These are phyloP conservation scores for Megacollybia marginata DNA, from an alignment of 768 basidiomycete genomes.

Conservation along the genomic window DNA sequence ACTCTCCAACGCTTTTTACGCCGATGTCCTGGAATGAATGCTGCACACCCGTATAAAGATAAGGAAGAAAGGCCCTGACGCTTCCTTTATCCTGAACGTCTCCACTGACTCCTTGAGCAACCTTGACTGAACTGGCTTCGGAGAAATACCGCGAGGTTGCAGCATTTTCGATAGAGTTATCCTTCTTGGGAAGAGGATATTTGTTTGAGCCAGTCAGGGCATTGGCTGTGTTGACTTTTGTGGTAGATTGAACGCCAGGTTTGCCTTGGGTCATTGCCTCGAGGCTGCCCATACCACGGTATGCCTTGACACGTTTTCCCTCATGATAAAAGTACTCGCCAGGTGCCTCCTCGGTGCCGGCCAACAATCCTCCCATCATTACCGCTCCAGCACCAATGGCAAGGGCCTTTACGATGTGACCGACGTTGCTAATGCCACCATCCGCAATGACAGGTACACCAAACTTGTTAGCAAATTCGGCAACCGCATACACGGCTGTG, in stretches of 20 bases:
- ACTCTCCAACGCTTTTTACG: conserved; percentile 54
- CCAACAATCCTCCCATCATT: conserved; percentile 97
- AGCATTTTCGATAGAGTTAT: conserved; percentile 70
- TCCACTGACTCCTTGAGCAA: conserved; percentile 93
- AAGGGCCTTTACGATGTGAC: conserved; percentile 96
- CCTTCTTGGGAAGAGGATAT: conserved; percentile 40
- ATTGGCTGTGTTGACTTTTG: conserved; percentile 15
- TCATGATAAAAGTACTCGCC: conserved; percentile 99
- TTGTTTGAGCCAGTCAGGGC: conserved; percentile 30
- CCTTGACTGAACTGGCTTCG: conserved; percentile 87
- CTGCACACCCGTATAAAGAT: conserved; percentile 74
- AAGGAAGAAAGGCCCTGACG: conserved; percentile 87
- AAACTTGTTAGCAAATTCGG: conserved; percentile 89
- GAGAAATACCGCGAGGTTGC: conserved; percentile 96
- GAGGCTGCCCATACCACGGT: conserved; percentile 96
- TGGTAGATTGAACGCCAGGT: conserved; percentile 22
- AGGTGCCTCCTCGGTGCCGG: conserved; percentile 94
- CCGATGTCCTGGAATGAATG: conserved; percentile 96
- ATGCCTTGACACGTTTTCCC: conserved; percentile 97
- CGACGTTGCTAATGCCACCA: conserved; percentile 92
- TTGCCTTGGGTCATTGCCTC: conserved; percentile 88
- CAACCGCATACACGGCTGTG: conserved; percentile 93
- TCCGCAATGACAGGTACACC: conserved; percentile 97
- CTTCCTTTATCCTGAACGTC: conserved; percentile 98
- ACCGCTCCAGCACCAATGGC: conserved; percentile 91